Percentiles rank a stretch among this genome's conserved stretches.
Conservation (phyloP, 108 stramenopile species). For the Parietichytrium sp. region DNA sequence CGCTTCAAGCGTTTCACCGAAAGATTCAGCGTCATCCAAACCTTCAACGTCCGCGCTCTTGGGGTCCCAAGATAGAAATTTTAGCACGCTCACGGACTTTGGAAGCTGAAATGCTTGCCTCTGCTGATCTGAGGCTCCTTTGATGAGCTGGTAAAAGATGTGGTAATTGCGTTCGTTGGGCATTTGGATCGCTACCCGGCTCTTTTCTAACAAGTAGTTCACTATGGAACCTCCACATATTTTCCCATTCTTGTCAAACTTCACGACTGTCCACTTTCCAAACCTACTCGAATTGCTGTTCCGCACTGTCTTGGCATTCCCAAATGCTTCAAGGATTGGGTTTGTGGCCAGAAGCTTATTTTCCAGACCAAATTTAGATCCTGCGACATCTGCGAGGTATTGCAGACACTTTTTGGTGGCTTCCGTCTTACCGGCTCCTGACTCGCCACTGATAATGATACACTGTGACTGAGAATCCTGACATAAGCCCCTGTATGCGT, state of each 20-base stretch:
- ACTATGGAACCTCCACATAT: slow-evolving; percentile 39
- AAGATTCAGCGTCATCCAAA: slow-evolving; percentile 46
- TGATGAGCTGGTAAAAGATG: slow-evolving; percentile 51
- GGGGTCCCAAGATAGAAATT: slow-evolving; percentile 33
- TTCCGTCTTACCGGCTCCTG: slow-evolving; percentile 71
- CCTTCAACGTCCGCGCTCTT: slow-evolving; percentile 20
- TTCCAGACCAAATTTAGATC: slow-evolving; percentile 70
- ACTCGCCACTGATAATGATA: slow-evolving; percentile 68
- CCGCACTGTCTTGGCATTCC: slow-evolving; percentile 92
- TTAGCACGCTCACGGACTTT: slow-evolving; percentile 25
- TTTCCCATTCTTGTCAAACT: slow-evolving; percentile 12
- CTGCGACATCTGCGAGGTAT: slow-evolving; percentile 58
- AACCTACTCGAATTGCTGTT: slow-evolving; percentile 49
- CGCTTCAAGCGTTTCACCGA: not conserved
- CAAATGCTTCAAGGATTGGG: slow-evolving; percentile 97
- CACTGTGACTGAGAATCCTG: slow-evolving; percentile 48
- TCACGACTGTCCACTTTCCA: slow-evolving; percentile 48
- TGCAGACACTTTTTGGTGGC: slow-evolving; percentile 70
- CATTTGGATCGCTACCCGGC: slow-evolving; percentile 37
- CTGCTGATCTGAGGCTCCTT: slow-evolving; percentile 3
- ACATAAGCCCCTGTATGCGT: slow-evolving; percentile 72
- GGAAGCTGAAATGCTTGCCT: slow-evolving; percentile 40
- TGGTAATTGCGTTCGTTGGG: slow-evolving; percentile 52
- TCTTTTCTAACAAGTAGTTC: slow-evolving; percentile 54
- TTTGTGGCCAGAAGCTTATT: slow-evolving; percentile 90